Conservation (phyloP, 345 rosid genomes). For the Carallia brachiata region DNA sequence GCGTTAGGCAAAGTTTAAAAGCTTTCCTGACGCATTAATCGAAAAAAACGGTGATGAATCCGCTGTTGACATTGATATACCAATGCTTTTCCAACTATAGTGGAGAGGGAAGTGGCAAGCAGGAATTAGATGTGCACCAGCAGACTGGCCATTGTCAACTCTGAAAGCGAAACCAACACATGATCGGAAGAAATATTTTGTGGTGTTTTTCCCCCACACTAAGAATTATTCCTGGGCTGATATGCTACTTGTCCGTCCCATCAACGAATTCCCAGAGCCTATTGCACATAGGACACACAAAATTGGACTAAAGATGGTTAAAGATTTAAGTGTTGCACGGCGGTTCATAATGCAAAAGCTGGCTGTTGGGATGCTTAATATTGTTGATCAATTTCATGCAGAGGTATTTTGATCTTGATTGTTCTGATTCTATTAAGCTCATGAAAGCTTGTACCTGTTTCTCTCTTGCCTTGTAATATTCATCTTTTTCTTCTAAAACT, state of each 20-base stretch:
- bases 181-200: conserved; percentile 86
- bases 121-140: conserved; percentile 89
- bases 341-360: conserved; percentile 82
- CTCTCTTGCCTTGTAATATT: conserved; percentile 14
- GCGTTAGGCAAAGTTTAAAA: not conserved
- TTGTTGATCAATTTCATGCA: conserved; percentile 74
- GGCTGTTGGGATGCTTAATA: conserved; percentile 81
- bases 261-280: conserved; percentile 81
- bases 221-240: conserved; percentile 99
- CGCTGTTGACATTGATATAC: conserved; percentile 12
- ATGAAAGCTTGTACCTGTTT: not conserved
- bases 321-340: conserved; percentile 74
- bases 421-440: not conserved
- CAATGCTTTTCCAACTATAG: conserved; percentile 44
- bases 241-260: conserved; percentile 74
- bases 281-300: conserved; percentile 78
- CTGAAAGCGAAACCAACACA: conserved; percentile 92
- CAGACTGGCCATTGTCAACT: conserved; percentile 96
- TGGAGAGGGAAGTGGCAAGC: conserved; percentile 99
- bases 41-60: conserved; percentile 9
- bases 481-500: conserved; percentile 15
- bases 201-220: conserved; percentile 85
- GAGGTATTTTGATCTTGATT: conserved; percentile 45
- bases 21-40: not conserved
- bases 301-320: conserved; percentile 77